These are phyloP conservation scores for Picea abies DNA, from an alignment of 83 land plant genomes.

Conservation along the genomic window DNA sequence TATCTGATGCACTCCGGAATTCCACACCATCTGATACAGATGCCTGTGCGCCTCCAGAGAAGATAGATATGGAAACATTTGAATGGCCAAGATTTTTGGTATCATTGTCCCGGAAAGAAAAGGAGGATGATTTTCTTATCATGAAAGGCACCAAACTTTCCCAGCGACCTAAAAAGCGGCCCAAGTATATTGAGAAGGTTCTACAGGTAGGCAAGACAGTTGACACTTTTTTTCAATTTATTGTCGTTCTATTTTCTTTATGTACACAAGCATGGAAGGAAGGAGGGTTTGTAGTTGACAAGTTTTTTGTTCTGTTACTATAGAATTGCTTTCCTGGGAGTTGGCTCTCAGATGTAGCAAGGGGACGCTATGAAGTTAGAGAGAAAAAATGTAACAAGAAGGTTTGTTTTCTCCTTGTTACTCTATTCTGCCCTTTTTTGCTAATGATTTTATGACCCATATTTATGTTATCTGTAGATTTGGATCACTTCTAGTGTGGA, in stretches of 20 bases:
- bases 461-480: background rate
- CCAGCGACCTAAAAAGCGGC: conserved; percentile 49
- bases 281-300: background rate
- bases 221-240: background rate
- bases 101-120: conserved; percentile 48
- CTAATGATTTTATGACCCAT: background rate
- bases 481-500: background rate
- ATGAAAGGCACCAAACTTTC: conserved; percentile 59
- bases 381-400: conserved; percentile 82
- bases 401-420: conserved; percentile 31
- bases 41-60: conserved; percentile 21
- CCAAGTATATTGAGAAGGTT: conserved; percentile 37
- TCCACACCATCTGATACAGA: background rate
- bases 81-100: conserved; percentile 53
- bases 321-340: conserved; percentile 76
- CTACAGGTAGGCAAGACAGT: conserved; percentile 48
- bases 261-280: conserved; percentile 5
- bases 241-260: background rate
- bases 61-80: conserved; percentile 35
- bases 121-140: conserved; percentile 55
- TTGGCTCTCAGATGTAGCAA: conserved; percentile 72
- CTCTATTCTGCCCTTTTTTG: background rate
- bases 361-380: conserved; percentile 73
- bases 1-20: too few species aligned
- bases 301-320: conserved; percentile 13